phyloP scores from a whole-genome alignment of 139 green algal species.

The Chlamydomonas eustigma region DNA sequence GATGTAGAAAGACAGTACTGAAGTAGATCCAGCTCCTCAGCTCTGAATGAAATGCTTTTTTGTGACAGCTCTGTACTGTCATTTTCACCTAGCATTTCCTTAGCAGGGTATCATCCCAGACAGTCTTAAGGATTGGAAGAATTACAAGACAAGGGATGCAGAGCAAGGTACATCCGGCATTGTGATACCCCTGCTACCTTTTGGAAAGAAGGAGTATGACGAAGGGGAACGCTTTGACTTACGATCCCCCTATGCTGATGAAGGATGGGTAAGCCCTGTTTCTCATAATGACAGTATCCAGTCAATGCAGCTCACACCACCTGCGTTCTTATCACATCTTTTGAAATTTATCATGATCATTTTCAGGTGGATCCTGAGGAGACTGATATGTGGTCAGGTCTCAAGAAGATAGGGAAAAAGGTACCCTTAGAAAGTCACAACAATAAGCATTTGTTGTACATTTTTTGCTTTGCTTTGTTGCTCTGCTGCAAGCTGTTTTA shows the following conservation, averaged over 20 bases:
- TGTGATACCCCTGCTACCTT: conserved; percentile 37
- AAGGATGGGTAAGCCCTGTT: conserved; percentile 28
- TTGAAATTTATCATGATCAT: neutral
- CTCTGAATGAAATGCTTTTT: too few species aligned
- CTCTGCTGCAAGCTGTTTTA: too few species aligned
- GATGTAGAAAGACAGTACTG: too few species aligned
- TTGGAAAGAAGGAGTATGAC: conserved; percentile 45
- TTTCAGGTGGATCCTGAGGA: conserved; percentile 2
- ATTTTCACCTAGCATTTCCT: too few species aligned
- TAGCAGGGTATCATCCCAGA: neutral
- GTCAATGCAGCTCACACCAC: too few species aligned
- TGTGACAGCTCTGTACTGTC: too few species aligned
- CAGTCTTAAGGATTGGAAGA: conserved; percentile 13
- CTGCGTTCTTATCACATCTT: too few species aligned
- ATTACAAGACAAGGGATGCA: conserved; percentile 34
- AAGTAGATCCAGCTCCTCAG: too few species aligned
- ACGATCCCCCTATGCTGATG: conserved; percentile 35
- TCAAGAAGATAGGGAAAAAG: conserved; percentile 45
- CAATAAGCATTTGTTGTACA: too few species aligned
- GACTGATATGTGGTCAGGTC: conserved; percentile 26
- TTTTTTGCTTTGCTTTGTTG: too few species aligned
- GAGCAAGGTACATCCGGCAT: conserved; percentile 20
- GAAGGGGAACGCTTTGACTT: conserved; percentile 45
- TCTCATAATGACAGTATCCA: too few species aligned
- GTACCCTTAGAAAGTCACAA: too few species aligned